Evolutionary conservation across 768 basidiomycete genomes (phyloP), one percentile per base, ranked within the genome.

Genomic region (Asterophora lycoperdoides): DNA sequence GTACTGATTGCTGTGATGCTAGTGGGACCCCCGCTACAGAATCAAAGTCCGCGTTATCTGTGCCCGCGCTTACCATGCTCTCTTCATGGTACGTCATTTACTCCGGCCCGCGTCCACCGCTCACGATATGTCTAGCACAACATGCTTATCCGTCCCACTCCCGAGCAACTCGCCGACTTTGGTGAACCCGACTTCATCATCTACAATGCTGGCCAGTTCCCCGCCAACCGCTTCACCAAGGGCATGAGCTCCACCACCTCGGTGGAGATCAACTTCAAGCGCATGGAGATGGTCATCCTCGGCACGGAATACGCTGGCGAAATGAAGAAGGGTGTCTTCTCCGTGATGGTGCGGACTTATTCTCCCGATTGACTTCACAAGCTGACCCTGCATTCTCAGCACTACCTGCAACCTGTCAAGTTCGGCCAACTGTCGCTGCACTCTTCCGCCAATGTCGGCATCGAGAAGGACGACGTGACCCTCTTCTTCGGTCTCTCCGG

Each of bases 321-420:
- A 76, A 99, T 99, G 96, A 99, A 99, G 77, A 99, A 99, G 83
- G 96, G 96, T 64, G 91, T 99, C 67, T 99, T 99, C 77, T 92
- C 89, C 37, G 93, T 99, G 59, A 99, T 99, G 95, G 84, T 84
- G 55, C 17, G 73, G 29, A 28, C 48, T n/a, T 19, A n/a, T n/a
- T n/a, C n/a, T n/a, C n/a, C n/a, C n/a, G n/a, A n/a, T n/a, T n/a
- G n/a, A n/a, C n/a, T n/a, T n/a, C n/a, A n/a, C n/a, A n/a, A n/a
- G n/a, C 60, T 44, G 40, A 17, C 30, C 8, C 23, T 44, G 28
- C 38, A 56, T 47, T 54, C 59, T 29, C 55, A 86, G 84, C 95
- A 99, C 73, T 99, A 98, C 69, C 80, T 99, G 52, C 93, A 95
- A 76, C 96, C 96, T 5, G 86, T 98, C 76, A 98, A 96, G 67